phyloP scores from a whole-genome alignment of 371 early-diverging fungal genomes.

The Gilbertella persicaria region DNA sequence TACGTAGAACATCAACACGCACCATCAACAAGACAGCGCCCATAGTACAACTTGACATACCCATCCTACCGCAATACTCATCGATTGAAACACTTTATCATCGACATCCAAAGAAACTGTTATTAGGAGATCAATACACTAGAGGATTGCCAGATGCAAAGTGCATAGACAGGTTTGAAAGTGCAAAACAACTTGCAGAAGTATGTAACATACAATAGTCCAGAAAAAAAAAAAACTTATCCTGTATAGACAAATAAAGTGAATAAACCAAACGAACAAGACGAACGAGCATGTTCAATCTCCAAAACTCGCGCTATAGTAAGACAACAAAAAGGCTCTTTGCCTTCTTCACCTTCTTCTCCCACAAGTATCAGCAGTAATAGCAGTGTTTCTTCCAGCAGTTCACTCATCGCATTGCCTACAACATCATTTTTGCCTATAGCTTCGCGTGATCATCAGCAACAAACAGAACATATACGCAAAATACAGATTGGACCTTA shows the following conservation, averaged over 20 bases:
- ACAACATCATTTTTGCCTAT: conserved; percentile 21
- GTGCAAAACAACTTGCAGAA: conserved; percentile 10
- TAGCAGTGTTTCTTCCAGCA: not conserved
- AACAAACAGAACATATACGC: conserved; percentile 14
- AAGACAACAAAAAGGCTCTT: not conserved
- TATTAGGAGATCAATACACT: conserved; percentile 9
- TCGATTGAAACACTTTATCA: conserved; percentile 7
- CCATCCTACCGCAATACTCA: conserved; percentile 7
- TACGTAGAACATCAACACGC: conserved; percentile 12
- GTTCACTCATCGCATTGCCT: conserved; percentile 3
- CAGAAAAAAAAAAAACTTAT: not conserved
- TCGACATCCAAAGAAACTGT: not conserved
- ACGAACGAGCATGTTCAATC: not conserved
- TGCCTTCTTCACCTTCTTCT: not conserved
- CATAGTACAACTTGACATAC: conserved; percentile 10
- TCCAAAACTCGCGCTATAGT: not conserved
- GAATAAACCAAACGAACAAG: not conserved
- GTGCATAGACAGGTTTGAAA: conserved; percentile 12
- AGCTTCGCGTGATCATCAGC: conserved; percentile 7
- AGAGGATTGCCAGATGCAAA: conserved; percentile 13
- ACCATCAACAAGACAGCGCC: not conserved
- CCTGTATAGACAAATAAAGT: not conserved
- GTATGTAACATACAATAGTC: not conserved
- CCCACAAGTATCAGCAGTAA: not conserved
- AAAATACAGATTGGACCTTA: conserved; percentile 68